These are phyloP conservation scores for Aureobasidium sp. DNA, from an alignment of 2,329 filamentous ascomycete genomes.

Conservation along the genomic window DNA sequence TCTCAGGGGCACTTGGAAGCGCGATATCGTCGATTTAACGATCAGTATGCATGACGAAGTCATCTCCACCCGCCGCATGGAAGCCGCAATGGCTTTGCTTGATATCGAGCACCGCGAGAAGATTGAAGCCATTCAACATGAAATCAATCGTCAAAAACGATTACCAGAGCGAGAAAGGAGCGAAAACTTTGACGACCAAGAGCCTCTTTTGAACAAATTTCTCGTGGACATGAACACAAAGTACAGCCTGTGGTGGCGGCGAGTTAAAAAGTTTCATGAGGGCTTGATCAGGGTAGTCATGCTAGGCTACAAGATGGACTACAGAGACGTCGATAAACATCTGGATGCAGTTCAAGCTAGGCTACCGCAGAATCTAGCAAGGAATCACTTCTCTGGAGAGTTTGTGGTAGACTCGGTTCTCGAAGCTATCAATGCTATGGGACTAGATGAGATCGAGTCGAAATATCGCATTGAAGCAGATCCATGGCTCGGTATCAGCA, in stretches of 20 bases:
- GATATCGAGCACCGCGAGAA: not conserved
- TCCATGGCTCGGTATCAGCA: not conserved
- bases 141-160: not conserved
- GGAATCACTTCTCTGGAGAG: not conserved
- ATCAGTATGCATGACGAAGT: not conserved
- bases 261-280: not conserved
- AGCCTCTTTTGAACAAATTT: not conserved
- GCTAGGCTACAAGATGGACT: not conserved
- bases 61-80: not conserved
- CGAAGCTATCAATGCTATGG: not conserved
- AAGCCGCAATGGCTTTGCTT: not conserved
- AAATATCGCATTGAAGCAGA: not conserved
- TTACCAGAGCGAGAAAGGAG: not conserved
- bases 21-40: not conserved
- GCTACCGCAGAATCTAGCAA: not conserved
- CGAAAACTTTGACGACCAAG: not conserved
- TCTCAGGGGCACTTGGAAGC: constrained; percentile 4
- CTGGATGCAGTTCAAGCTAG: not conserved
- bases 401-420: not conserved
- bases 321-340: not conserved
- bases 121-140: not conserved
- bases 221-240: not conserved
- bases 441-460: not conserved
- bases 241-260: not conserved
- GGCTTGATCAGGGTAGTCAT: not conserved